Percentiles rank a stretch among this genome's conserved stretches.
Conservation (phyloP, 177 flowering plant species). For the Tripterygium wilfordii region DNA sequence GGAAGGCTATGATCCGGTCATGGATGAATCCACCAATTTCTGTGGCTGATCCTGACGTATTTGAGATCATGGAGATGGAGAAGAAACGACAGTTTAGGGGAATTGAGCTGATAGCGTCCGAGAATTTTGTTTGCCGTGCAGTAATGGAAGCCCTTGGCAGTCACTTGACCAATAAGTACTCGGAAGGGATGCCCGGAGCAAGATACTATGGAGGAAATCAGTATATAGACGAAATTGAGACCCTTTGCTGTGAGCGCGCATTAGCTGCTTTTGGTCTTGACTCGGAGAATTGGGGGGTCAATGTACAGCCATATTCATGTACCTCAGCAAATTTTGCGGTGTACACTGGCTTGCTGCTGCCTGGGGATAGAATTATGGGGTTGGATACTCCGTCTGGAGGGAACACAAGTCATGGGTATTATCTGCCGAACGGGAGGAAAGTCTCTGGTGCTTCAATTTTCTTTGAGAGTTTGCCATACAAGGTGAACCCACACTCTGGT, state of each 20-base stretch:
- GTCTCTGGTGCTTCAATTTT: constrained; percentile 84
- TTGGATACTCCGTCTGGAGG: constrained; percentile 87
- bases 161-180: constrained; percentile 80
- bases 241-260: constrained; percentile 64
- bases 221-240: constrained; percentile 73
- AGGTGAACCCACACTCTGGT: constrained; percentile 85
- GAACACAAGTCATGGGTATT: constrained; percentile 76
- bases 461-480: constrained; percentile 84
- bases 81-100: constrained; percentile 65
- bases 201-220: constrained; percentile 82
- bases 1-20: constrained; percentile 30
- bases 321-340: constrained; percentile 93
- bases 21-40: constrained; percentile 59
- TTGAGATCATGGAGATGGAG: constrained; percentile 73
- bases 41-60: constrained; percentile 68
- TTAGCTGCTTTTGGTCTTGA: constrained; percentile 69
- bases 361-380: constrained; percentile 91
- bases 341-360: constrained; percentile 72
- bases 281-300: constrained; percentile 61
- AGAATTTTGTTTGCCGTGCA: constrained; percentile 77
- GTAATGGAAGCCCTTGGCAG: constrained; percentile 89
- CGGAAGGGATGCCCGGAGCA: constrained; percentile 85
- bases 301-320: constrained; percentile 88
- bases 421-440: constrained; percentile 68
- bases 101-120: constrained; percentile 78